Evolutionary conservation across 169 alveolate species (phyloP), one percentile per base, ranked within the genome.

Genomic region (Eimeria maxima): DNA sequence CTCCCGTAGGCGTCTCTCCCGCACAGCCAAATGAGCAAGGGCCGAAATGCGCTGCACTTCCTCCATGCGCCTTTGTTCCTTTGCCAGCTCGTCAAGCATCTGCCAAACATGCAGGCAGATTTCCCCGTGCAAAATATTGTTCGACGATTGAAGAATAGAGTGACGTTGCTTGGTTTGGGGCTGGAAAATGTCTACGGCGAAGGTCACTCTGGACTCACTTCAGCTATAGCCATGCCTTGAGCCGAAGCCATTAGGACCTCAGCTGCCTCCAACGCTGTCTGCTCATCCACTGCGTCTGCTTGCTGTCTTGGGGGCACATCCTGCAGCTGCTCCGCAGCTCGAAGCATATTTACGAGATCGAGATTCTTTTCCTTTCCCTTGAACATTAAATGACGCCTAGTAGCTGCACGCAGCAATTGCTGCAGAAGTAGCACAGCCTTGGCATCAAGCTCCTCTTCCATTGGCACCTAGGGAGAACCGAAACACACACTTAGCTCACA

Each of bases 1-100:
- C 98, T 99, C 99, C 92, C 99, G 98, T 78, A 97, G 97, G 94
- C 99, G 97, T 80, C 99, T 98, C 90, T 98, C 99, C 95, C 98
- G 97, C 96, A 98, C 99, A n/a, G 99, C 99, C 91, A 98, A 89
- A 96, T 97, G 97, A 27, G 98, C 99, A 98, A 98, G 98, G 27
- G 98, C 98, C 65, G 98, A 98, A 18, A 98, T 98, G 94, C 98
- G 97, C 95, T 98, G 97, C 88, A 89, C 95, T 80, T 87, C 93
- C 71, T 95, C 94, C 81, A 92, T 50, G 80, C 93, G 90, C 44
- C 98, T 97, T n/a, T 98, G 97, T 95, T 98, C 99, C 96, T 98
- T 99, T 63, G 99, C 97, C 74, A 99, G 97, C 96, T 96, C 97
- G 95, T 99, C 99, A 80, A 99, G 76, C 27, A 99, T 98, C 95